A percentile compares a stretch with the other conserved stretches of the same genome.
Conservation (phyloP, 106 monocot species). For the Xerophyta viscosa region DNA sequence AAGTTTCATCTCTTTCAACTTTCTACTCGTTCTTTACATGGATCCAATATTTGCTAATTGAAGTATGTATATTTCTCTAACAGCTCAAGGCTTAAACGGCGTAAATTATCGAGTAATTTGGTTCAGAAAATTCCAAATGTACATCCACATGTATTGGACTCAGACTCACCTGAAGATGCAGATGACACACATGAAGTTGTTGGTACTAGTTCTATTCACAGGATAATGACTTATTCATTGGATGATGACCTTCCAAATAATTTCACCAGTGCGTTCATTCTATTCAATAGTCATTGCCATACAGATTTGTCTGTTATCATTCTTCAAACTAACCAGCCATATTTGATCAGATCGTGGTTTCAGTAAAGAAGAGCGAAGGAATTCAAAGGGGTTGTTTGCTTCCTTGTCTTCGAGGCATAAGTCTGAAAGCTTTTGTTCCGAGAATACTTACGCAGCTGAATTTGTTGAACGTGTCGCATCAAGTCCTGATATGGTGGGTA, state of each 20-base stretch:
- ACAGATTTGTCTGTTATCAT: neutral
- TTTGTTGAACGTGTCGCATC: slow-evolving; percentile 28
- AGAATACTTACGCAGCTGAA: slow-evolving; percentile 33
- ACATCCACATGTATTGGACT: slow-evolving; percentile 55
- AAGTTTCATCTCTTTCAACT: no score
- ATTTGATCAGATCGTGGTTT: slow-evolving; percentile 23
- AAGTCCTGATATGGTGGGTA: slow-evolving; percentile 40
- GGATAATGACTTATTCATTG: slow-evolving; percentile 10
- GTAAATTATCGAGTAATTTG: slow-evolving; percentile 20
- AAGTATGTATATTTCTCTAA: neutral
- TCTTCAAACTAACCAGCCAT: neutral
- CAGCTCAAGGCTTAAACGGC: slow-evolving; percentile 54
- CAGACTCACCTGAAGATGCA: slow-evolving; percentile 46
- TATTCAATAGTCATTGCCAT: neutral
- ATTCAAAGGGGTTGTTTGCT: slow-evolving; percentile 8
- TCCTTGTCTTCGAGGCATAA: slow-evolving; percentile 27
- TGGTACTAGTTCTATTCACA: slow-evolving; percentile 20
- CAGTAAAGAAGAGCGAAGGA: slow-evolving; percentile 27
- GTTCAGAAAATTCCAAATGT: slow-evolving; percentile 39
- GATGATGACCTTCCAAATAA: slow-evolving; percentile 14
- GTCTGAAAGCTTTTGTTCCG: slow-evolving; percentile 55
- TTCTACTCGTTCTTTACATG: no score
- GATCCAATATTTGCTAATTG: no score
- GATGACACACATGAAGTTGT: slow-evolving; percentile 32
- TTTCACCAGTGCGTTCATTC: slow-evolving; percentile 5